Conservation (phyloP, 108 stramenopile species). For the Fragilariopsis cylindrus region DNA sequence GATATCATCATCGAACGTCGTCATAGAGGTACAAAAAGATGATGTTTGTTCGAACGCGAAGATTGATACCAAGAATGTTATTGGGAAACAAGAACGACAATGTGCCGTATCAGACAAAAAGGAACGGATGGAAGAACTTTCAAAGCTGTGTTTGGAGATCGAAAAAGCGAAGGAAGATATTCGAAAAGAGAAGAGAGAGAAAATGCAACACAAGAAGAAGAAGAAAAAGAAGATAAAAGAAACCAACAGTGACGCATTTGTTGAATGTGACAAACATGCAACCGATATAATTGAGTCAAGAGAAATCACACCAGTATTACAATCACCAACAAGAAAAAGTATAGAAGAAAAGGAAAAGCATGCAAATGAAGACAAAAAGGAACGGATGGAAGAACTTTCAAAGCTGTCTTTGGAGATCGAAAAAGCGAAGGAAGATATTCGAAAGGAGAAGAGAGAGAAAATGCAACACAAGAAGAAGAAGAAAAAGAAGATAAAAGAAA, state of each 20-base stretch:
- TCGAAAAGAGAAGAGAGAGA: background rate
- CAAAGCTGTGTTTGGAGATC: slow-evolving; percentile 8
- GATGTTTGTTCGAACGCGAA: background rate
- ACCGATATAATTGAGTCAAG: background rate
- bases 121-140: slow-evolving; percentile 9
- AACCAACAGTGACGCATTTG: background rate
- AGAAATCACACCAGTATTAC: background rate
- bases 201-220: background rate
- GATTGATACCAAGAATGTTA: too few relatives aligned
- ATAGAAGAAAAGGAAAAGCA: background rate
- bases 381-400: slow-evolving; percentile 11
- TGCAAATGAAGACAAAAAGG: slow-evolving; percentile 1
- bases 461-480: background rate
- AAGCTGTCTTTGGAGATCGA: slow-evolving; percentile 3
- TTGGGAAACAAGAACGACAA: too few relatives aligned
- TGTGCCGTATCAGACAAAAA: background rate
- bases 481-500: background rate
- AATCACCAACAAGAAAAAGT: too few relatives aligned
- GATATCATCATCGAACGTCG: too few relatives aligned
- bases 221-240: background rate
- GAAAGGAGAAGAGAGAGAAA: background rate
- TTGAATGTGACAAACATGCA: background rate
- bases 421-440: background rate
- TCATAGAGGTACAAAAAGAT: background rate
- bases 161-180: background rate